Conservation (phyloP, 2,329 filamentous ascomycete genomes). For the Neofusicoccum parvum region DNA sequence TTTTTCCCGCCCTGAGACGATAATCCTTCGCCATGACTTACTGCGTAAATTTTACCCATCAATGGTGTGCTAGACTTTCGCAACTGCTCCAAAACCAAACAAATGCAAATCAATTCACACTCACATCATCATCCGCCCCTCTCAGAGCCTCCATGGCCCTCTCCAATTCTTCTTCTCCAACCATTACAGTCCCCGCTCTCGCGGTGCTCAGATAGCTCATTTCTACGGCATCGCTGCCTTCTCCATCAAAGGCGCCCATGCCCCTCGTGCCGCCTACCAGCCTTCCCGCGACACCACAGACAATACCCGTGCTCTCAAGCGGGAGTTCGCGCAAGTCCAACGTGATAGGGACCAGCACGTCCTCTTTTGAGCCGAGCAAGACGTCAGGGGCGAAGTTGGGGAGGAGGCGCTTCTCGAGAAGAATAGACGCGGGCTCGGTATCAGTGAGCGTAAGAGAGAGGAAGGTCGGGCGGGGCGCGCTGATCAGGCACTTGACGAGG, state of each 20-base stretch:
- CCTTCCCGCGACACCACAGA: constrained; percentile 86
- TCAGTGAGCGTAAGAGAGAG: constrained; percentile 73
- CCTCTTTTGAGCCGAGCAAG: constrained; percentile 73
- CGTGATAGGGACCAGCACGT: constrained; percentile 80
- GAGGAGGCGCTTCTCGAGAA: constrained; percentile 70
- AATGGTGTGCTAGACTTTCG: too few species aligned
- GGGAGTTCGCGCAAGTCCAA: constrained; percentile 80
- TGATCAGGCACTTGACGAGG: constrained; percentile 52
- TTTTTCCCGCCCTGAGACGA: too few species aligned
- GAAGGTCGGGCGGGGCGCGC: constrained; percentile 62
- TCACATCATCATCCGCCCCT: constrained; percentile 37
- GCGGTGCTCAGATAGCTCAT: constrained; percentile 91
- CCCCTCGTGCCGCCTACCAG: constrained; percentile 69
- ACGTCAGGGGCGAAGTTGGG: constrained; percentile 59
- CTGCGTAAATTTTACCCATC: too few species aligned
- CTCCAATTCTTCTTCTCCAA: constrained; percentile 73
- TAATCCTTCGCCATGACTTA: too few species aligned
- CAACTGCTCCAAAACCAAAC: background rate
- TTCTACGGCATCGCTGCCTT: constrained; percentile 57
- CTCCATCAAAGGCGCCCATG: constrained; percentile 45
- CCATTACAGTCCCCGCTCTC: constrained; percentile 83
- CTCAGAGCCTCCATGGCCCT: constrained; percentile 72
- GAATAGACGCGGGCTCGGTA: constrained; percentile 71
- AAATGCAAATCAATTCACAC: background rate
- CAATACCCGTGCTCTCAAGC: constrained; percentile 88